Conservation (phyloP, 345 rosid species). For the Lumnitzera littorea region DNA sequence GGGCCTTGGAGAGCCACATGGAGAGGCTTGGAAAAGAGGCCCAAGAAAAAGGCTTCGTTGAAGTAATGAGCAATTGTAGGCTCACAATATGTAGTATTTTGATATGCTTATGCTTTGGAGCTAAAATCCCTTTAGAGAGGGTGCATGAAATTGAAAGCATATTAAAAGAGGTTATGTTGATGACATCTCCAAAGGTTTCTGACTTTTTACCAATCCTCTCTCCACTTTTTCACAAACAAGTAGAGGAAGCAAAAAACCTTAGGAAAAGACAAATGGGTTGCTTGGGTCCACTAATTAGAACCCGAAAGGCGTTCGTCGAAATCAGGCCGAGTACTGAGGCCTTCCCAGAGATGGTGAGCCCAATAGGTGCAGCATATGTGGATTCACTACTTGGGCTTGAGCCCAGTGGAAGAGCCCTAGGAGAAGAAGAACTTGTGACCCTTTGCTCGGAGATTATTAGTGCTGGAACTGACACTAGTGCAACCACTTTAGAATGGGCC, state of each 20-base stretch:
- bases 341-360: conserved; percentile 67
- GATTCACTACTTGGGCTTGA: conserved; percentile 65
- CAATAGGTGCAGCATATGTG: conserved; percentile 85
- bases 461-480: conserved; percentile 91
- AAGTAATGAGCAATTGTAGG: conserved; percentile 70
- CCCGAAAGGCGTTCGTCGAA: conserved; percentile 49
- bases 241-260: conserved; percentile 55
- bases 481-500: conserved; percentile 83
- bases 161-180: conserved; percentile 78
- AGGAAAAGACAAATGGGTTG: conserved; percentile 75
- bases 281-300: conserved; percentile 60
- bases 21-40: conserved; percentile 45
- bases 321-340: conserved; percentile 14
- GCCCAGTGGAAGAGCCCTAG: conserved; percentile 35
- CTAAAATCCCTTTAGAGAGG: conserved; percentile 59
- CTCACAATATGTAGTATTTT: conserved; percentile 69
- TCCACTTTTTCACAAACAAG: conserved; percentile 54
- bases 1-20: conserved; percentile 75
- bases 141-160: conserved; percentile 59
- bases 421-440: conserved; percentile 83
- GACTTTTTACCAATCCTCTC: conserved; percentile 77
- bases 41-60: conserved; percentile 45
- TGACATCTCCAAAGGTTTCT: conserved; percentile 63
- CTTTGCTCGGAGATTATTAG: conserved; percentile 72
- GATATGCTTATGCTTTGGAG: conserved; percentile 85